Conservation (phyloP, 768 basidiomycete species). For the Tricholoma flavovirens region DNA sequence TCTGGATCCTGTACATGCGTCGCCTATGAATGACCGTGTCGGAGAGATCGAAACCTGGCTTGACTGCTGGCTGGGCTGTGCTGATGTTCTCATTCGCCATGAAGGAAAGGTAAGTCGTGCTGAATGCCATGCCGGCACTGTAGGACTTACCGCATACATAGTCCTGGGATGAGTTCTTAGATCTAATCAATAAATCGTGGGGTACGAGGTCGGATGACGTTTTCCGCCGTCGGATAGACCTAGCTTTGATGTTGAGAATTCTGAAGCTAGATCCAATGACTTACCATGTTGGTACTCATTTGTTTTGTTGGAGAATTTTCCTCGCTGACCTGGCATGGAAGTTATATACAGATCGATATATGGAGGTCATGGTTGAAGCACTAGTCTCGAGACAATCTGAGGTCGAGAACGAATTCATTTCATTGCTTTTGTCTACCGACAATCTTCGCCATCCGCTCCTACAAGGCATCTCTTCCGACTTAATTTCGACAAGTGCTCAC, state of each 20-base stretch:
- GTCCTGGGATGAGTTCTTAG: conserved; percentile 61
- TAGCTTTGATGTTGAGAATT: conserved; percentile 55
- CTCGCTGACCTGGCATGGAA: conserved; percentile 17
- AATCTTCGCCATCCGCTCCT: conserved; percentile 22
- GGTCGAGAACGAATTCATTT: conserved; percentile 54
- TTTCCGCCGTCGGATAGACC: conserved; percentile 37
- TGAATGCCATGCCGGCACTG: background rate
- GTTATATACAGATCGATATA: conserved; percentile 43
- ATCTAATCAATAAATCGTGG: conserved; percentile 44
- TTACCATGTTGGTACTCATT: conserved; percentile 43
- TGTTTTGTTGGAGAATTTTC: background rate
- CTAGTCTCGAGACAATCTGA: conserved; percentile 42
- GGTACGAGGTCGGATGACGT: conserved; percentile 33
- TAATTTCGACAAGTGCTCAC: conserved; percentile 1
- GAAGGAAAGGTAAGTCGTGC: conserved; percentile 20
- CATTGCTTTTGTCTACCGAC: conserved; percentile 46
- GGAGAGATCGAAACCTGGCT: conserved; percentile 52
- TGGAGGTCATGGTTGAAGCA: conserved; percentile 48
- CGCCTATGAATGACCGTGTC: conserved; percentile 15
- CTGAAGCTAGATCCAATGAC: conserved; percentile 55
- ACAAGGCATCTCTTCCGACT: conserved; percentile 2
- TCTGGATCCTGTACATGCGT: conserved; percentile 22
- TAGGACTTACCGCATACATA: conserved; percentile 19
- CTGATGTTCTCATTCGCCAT: conserved; percentile 46
- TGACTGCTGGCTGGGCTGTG: conserved; percentile 72